Evolutionary conservation across 2,329 filamentous ascomycete genomes (phyloP).

Genomic region (Exophiala alcalophila): DNA sequence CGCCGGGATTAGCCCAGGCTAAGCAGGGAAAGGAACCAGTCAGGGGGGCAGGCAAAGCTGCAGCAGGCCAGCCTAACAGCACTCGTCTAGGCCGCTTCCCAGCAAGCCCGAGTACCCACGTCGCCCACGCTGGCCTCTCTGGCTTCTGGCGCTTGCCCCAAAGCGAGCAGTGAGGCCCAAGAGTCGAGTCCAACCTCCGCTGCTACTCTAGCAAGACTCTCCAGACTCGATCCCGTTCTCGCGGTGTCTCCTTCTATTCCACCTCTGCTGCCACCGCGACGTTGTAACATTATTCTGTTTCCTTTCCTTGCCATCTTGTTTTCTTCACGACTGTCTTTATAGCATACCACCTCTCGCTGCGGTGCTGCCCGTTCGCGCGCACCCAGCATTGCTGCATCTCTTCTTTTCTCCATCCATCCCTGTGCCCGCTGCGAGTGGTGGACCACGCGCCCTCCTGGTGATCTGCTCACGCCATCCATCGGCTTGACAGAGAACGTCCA

Average conservation of each 20-base stretch:
- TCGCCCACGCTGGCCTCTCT: too few species aligned
- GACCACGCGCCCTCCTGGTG: constrained; percentile 10
- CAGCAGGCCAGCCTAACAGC: constrained; percentile 20
- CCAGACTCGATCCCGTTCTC: constrained; percentile 20
- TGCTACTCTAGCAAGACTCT: constrained; percentile 19
- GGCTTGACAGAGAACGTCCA: too few species aligned
- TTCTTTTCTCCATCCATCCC: constrained; percentile 13
- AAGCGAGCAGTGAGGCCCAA: constrained; percentile 21
- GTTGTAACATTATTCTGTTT: constrained; percentile 26
- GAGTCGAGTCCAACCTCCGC: constrained; percentile 23
- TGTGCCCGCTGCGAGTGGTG: neutral
- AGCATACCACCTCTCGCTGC: constrained; percentile 17
- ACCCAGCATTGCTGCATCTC: constrained; percentile 18
- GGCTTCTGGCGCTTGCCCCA: constrained; percentile 23
- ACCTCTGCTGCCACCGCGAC: constrained; percentile 16
- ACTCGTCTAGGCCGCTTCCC: constrained; percentile 25
- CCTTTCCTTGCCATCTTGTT: constrained; percentile 17
- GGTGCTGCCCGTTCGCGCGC: constrained; percentile 20
- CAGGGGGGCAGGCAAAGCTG: constrained; percentile 18
- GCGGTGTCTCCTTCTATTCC: constrained; percentile 16
- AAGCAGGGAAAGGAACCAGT: constrained; percentile 11
- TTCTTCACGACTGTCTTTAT: constrained; percentile 26
- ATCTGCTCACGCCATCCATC: constrained; percentile 7
- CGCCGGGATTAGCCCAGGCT: constrained; percentile 16
- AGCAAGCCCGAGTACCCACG: constrained; percentile 14